These are phyloP conservation scores for carrot (Daucus carota) DNA, from an alignment of 129 eudicot genomes.

Conservation along the genomic window DH1_v3.0 NC_030387.2:37874501-37875000, in stretches of 20 bases:
- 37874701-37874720: neutral
- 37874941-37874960: neutral
- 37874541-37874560: neutral
- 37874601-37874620: neutral
- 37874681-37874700: neutral
- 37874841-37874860: too few relatives aligned
- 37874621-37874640: neutral
- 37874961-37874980: neutral
- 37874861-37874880: too few relatives aligned
- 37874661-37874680: neutral
- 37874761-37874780: neutral
- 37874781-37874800: too few relatives aligned
- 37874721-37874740: neutral
- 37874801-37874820: too few relatives aligned
- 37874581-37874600: slow-evolving; percentile 5
- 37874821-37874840: neutral
- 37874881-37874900: neutral
- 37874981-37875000: too few relatives aligned
- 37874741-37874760: neutral
- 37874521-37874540: neutral
- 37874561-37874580: neutral
- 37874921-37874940: slow-evolving; percentile 4
- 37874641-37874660: neutral
- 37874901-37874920: slow-evolving; percentile 13
- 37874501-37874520: neutral